phyloP scores from a whole-genome alignment of 495 filamentous ascomycete species.

The Penicillium antarcticum region DNA sequence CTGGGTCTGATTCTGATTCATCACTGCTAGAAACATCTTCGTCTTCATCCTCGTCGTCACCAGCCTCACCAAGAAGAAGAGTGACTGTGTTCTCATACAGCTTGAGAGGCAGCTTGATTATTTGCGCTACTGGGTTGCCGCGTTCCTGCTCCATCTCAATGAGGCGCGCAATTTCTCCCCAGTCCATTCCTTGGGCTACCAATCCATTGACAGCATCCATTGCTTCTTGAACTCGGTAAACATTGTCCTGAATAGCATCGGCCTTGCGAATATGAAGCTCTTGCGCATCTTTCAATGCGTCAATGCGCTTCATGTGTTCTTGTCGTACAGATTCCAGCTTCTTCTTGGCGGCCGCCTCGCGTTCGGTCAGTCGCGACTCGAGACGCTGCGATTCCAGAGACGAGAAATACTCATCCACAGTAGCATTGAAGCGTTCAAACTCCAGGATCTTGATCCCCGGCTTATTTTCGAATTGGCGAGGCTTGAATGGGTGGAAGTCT shows the following conservation, averaged over 20 bases:
- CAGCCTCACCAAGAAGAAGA: conserved; percentile 68
- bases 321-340: conserved; percentile 77
- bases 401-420: conserved; percentile 95
- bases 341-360: conserved; percentile 73
- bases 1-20: conserved; percentile 63
- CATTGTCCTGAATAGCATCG: conserved; percentile 81
- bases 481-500: conserved; percentile 93
- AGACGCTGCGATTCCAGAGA: conserved; percentile 93
- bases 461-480: conserved; percentile 74
- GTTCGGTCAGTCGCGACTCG: conserved; percentile 75
- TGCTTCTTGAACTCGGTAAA: conserved; percentile 84
- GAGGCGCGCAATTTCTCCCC: conserved; percentile 82
- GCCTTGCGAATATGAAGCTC: conserved; percentile 85
- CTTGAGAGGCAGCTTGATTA: conserved; percentile 85
- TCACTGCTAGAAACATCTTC: conserved; percentile 51
- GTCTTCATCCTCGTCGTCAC: conserved; percentile 56
- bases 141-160: conserved; percentile 80
- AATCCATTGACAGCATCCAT: conserved; percentile 87
- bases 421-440: conserved; percentile 83
- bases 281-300: conserved; percentile 74
- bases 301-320: conserved; percentile 81
- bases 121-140: conserved; percentile 79
- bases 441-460: conserved; percentile 61
- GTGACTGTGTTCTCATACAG: conserved; percentile 86
- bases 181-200: conserved; percentile 92